Base-by-base conservation (phyloP, 345 rosid species). In the Gossypium turneri region DNA sequence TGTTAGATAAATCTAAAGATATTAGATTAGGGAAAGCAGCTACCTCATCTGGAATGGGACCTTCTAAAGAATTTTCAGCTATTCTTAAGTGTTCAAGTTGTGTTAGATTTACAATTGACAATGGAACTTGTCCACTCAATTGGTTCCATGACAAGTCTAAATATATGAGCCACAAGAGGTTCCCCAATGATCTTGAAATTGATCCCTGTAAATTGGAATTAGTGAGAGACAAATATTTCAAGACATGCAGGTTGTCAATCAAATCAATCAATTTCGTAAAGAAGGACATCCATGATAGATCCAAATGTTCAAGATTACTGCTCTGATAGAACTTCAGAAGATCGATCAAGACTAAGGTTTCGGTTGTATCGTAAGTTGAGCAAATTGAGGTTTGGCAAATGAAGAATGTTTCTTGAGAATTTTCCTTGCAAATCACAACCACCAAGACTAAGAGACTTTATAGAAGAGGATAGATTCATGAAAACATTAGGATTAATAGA, bases 91-190 rank as follows among this genome's bases (percentile, higher is more conserved):
- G 0, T 4, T 0, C 1, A 17, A 71, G 71, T 10, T 52, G 56
- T 1, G 60, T 19, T 0, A 68, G 27, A 78, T 5, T 34, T 34
- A 34, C 0, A 34, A 34, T 34, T 34, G 41, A 34, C 7, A 5
- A 34, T 34, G 41, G 85, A 13, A 84, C 12, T 0, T 22, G 27
- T 65, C 89, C 83, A 7, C 1, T 75, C 9, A 84, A 73, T 24
- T 34, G 22, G 64, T 76, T 77, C 0, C 0, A 0, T 0, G n/a
- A 15, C 9, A 82, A 66, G 22, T 10, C 25, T 15, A 84, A 58
- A 25, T 0, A 0, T 15, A 0, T 7, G 13, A 79, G 45, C 2
- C 16, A 7, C 3, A 19, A 9, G 25, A 78, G 75, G 38, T 70
- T 66, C 16, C 79, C 67, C 8, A 79, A 9, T 27, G 73, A 73